Evolutionary conservation across 75 land plant genomes (phyloP).

Genomic region (Picea sitchensis): DNA sequence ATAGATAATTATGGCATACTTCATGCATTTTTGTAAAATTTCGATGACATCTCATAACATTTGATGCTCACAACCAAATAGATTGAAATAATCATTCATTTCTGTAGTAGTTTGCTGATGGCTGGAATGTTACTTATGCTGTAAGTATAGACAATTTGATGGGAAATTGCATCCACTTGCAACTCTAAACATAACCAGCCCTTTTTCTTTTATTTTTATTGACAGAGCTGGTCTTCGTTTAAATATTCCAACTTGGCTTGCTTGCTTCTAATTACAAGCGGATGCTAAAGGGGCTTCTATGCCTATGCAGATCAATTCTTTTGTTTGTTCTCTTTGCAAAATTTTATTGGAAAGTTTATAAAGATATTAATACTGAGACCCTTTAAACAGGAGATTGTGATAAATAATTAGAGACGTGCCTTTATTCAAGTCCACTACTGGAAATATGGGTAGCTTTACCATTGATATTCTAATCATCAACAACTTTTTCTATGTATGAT

Average conservation of each 20-base stretch:
- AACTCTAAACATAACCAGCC: not conserved
- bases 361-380: too few relatives aligned
- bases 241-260: not conserved
- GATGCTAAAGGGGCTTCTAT: not conserved
- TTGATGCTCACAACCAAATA: not conserved
- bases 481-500: too few relatives aligned
- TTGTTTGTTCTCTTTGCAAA: not conserved
- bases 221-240: not conserved
- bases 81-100: not conserved
- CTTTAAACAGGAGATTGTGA: too few relatives aligned
- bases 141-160: not conserved
- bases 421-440: too few relatives aligned
- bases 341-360: not conserved
- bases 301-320: not conserved
- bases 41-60: not conserved
- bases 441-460: too few relatives aligned
- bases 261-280: not conserved
- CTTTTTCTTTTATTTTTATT: not conserved
- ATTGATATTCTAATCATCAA: too few relatives aligned
- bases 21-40: not conserved
- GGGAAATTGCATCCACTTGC: not conserved
- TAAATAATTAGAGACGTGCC: too few relatives aligned
- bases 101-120: not conserved
- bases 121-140: not conserved
- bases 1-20: not conserved